Conservation (phyloP, 768 basidiomycete species). For the Hypholoma fasciculare region DNA sequence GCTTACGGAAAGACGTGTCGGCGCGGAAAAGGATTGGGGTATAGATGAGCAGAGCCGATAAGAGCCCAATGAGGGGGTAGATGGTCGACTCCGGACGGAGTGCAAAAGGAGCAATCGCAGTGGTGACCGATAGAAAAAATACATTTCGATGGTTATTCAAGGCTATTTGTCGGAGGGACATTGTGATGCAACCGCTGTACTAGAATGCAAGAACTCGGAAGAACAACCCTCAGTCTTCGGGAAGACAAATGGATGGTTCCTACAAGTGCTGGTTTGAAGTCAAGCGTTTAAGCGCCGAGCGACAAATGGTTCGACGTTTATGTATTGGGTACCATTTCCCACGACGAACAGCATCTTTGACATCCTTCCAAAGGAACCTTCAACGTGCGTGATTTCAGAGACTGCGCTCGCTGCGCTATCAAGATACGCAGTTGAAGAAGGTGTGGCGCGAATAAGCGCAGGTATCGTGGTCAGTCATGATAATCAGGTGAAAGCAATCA, state of each 20-base stretch:
- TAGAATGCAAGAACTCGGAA: conserved; percentile 13
- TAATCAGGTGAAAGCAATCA: too few species aligned
- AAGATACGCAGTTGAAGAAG: not conserved
- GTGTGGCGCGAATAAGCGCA: too few species aligned
- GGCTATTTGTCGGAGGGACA: conserved; percentile 25
- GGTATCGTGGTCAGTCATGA: too few species aligned
- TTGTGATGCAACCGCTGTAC: conserved; percentile 9
- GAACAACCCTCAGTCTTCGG: conserved; percentile 11
- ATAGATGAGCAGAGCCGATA: conserved; percentile 38
- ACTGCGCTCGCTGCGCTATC: not conserved
- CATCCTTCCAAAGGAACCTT: too few species aligned
- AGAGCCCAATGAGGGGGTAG: conserved; percentile 24
- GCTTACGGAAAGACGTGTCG: conserved; percentile 8
- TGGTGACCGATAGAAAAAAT: conserved; percentile 23
- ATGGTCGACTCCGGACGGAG: conserved; percentile 22
- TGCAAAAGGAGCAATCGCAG: conserved; percentile 19
- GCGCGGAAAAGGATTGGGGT: conserved; percentile 33
- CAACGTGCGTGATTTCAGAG: not conserved
- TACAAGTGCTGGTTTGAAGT: conserved; percentile 15
- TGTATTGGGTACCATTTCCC: not conserved
- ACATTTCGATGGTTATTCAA: conserved; percentile 29
- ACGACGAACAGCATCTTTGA: not conserved
- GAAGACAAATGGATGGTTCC: conserved; percentile 16
- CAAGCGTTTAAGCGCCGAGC: conserved; percentile 9
- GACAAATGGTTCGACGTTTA: not conserved